Base-by-base conservation (phyloP, 139 green algal genomes). In the Chlamydomonas applanata region DNA sequence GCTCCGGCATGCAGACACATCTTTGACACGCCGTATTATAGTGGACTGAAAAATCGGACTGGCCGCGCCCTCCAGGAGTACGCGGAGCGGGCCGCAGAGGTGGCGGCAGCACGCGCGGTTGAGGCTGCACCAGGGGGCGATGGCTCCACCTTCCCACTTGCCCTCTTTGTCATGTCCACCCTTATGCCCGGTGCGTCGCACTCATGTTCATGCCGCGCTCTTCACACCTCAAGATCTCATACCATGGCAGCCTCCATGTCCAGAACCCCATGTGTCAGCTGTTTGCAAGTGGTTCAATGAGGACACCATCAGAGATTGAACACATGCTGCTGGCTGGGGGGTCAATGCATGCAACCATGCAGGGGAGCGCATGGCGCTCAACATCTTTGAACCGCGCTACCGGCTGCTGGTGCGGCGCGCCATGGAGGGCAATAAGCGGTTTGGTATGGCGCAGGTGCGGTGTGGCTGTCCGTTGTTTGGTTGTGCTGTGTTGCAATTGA, bases 371-470 rank as follows among this genome's bases (percentile, higher is more conserved):
- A 93, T 97, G 75, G 82, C 81, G 4, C 86, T 99, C 32, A 98
- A 99, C 83, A 96, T 99, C 27, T 99, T 98, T 75, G 95, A 99
- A 80, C 93, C 93, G 7, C 72, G 91, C 27, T 98, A 98, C 81
- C 84, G 94, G 7, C 80, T 99, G 53, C 88, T 98, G 90, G 83
- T 97, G 17, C 84, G 94, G 3, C 78, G 92, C 17, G 79, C 74
- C 30, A 96, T 97, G 88, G 89, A 91, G 65, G 91, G 89, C 53
- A 86, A 77, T 66, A 72, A 85, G 14, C 76, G 80, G 17, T 87
- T 97, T 22, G 92, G 90, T 64, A 97, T 97, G 92, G 85, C 85
- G 14, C 57, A 82, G 36, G 52, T 49, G 5, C 30, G 14, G 36
- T 32, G 30, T 24, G 32, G 33, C 57, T 33, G 13, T 33, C 11